Evolutionary conservation across 169 alveolate genomes (phyloP).

Genomic region (Cryptosporidium viatorum): DNA sequence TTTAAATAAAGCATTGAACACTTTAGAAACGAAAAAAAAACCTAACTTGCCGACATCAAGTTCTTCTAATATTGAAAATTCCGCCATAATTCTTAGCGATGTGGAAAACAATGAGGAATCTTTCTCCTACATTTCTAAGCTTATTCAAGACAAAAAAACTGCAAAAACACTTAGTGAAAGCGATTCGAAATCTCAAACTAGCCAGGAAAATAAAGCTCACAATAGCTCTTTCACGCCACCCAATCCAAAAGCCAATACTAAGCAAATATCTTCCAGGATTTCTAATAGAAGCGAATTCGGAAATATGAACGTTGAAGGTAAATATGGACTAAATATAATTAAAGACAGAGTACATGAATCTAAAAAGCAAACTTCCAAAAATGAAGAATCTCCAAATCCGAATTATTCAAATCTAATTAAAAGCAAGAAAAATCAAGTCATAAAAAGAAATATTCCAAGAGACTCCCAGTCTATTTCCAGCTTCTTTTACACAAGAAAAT

Average conservation of each 20-base stretch:
- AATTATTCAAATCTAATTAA: slow-evolving; percentile 5
- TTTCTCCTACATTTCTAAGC: slow-evolving; percentile 26
- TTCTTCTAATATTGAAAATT: not conserved
- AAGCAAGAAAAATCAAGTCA: not conserved
- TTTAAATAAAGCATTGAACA: not conserved
- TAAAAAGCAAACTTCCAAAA: not conserved
- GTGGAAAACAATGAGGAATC: not conserved
- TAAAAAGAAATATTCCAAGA: slow-evolving; percentile 5
- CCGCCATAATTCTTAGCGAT: not conserved
- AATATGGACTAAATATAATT: not conserved
- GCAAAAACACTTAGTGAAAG: not conserved
- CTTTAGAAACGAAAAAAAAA: not conserved
- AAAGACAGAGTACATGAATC: not conserved
- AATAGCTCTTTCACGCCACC: not conserved
- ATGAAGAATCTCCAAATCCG: slow-evolving; percentile 21
- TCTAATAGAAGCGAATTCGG: not conserved
- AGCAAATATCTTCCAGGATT: not conserved
- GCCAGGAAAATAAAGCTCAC: not conserved
- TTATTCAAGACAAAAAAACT: slow-evolving; percentile 20
- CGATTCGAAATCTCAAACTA: not conserved
- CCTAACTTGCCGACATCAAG: not conserved
- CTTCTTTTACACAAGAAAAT: slow-evolving; percentile 27
- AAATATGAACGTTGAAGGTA: not conserved
- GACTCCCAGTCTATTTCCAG: slow-evolving; percentile 63
- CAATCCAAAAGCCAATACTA: too few relatives aligned